A percentile compares a stretch with the other conserved stretches of the same genome.
Evolutionary conservation across 148 eudicot genomes (phyloP).

Genomic region (Dianthus caryophyllus): DNA sequence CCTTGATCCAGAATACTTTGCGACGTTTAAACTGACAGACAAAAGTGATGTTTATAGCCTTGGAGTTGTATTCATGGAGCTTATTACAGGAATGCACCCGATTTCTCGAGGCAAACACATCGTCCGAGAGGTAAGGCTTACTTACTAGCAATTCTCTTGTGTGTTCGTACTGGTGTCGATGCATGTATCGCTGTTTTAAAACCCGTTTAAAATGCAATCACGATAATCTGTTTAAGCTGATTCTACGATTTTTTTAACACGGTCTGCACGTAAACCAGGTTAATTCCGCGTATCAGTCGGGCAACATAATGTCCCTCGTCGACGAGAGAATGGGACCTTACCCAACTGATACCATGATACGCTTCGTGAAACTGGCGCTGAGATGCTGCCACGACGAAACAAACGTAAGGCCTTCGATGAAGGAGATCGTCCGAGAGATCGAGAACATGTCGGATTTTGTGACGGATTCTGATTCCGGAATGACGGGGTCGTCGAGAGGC

Average conservation of each 20-base stretch:
- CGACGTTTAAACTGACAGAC: slow-evolving; percentile 64
- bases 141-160: background rate
- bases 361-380: slow-evolving; percentile 21
- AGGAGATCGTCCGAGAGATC: slow-evolving; percentile 23
- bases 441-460: slow-evolving; percentile 13
- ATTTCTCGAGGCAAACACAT: slow-evolving; percentile 67
- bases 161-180: background rate
- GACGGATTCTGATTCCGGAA: slow-evolving; percentile 13
- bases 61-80: slow-evolving; percentile 68
- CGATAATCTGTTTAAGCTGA: too few relatives aligned
- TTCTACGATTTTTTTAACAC: background rate
- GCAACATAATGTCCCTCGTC: slow-evolving; percentile 46
- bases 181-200: too few relatives aligned
- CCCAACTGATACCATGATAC: slow-evolving; percentile 42
- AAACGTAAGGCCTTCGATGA: slow-evolving; percentile 21
- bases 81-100: slow-evolving; percentile 68
- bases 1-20: slow-evolving; percentile 75
- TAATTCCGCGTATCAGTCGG: slow-evolving; percentile 41
- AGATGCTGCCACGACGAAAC: slow-evolving; percentile 23
- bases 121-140: slow-evolving; percentile 52
- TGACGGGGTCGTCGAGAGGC: slow-evolving; percentile 14
- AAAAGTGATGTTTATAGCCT: slow-evolving; percentile 83
- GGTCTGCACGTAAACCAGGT: slow-evolving; percentile 40
- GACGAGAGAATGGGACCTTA: slow-evolving; percentile 64
- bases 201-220: too few relatives aligned